Conservation (phyloP, 768 basidiomycete species). For the Mrakia frigida region DNA sequence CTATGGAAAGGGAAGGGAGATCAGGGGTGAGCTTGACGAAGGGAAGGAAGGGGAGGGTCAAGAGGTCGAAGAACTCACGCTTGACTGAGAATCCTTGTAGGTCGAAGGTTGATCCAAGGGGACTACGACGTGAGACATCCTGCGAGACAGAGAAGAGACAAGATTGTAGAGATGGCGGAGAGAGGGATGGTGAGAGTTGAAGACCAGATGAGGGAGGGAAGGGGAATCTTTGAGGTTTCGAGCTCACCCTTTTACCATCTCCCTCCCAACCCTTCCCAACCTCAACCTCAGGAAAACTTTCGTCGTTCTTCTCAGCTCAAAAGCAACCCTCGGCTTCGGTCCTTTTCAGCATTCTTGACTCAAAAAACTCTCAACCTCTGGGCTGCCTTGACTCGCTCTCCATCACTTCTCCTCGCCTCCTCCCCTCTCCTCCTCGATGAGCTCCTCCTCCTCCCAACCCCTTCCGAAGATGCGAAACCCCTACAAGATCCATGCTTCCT, state of each 20-base stretch:
- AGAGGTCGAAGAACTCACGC: conserved; percentile 46
- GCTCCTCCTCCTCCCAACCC: too few species aligned
- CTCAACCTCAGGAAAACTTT: too few species aligned
- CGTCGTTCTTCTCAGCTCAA: too few species aligned
- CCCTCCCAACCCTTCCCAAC: background rate
- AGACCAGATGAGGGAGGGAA: background rate
- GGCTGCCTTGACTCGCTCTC: too few species aligned
- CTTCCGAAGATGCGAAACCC: too few species aligned
- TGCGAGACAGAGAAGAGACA: background rate
- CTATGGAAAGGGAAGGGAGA: conserved; percentile 31
- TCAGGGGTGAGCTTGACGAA: conserved; percentile 19
- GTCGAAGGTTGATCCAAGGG: conserved; percentile 89
- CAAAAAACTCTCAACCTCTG: too few species aligned
- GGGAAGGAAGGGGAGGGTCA: background rate
- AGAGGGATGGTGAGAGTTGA: background rate
- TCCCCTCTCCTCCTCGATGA: too few species aligned
- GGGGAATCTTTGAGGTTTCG: background rate
- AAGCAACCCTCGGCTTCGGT: too few species aligned
- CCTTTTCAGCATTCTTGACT: too few species aligned
- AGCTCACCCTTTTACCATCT: background rate
- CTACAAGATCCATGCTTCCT: too few species aligned
- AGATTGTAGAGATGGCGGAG: conserved; percentile 1
- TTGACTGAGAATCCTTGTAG: conserved; percentile 88
- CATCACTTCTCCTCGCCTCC: too few species aligned
- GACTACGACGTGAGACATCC: conserved; percentile 71